Conservation (phyloP, 768 basidiomycete species). For the Amanita inopinata region DNA sequence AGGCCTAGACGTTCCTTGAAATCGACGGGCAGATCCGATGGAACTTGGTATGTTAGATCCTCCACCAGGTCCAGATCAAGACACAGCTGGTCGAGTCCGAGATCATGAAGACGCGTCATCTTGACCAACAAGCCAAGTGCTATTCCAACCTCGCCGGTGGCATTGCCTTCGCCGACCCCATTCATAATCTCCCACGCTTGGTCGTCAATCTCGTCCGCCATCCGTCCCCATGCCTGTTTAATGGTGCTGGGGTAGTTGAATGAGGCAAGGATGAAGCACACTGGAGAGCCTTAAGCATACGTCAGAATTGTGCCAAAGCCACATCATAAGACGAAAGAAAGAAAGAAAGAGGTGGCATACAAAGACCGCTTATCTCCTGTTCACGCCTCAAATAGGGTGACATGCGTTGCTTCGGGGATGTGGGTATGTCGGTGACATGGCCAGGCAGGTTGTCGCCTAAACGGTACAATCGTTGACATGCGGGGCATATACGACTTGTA, state of each 20-base stretch:
- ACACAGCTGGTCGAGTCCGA: conserved; percentile 62
- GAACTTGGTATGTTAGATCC: neutral
- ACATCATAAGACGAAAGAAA: too few relatives aligned
- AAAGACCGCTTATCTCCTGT: conserved; percentile 68
- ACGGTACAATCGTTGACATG: conserved; percentile 63
- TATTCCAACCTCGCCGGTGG: conserved; percentile 23
- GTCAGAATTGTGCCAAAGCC: too few relatives aligned
- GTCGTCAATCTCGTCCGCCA: conserved; percentile 61
- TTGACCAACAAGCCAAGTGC: conserved; percentile 55
- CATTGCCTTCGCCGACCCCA: conserved; percentile 25
- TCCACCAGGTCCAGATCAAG: conserved; percentile 20
- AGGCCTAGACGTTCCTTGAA: neutral
- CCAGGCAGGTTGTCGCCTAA: conserved; percentile 58
- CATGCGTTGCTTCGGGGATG: conserved; percentile 9
- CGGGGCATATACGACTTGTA: conserved; percentile 64
- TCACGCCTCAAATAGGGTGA: conserved; percentile 39
- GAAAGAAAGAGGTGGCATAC: conserved; percentile 30
- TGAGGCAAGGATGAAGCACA: conserved; percentile 69
- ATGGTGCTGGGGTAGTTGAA: conserved; percentile 56
- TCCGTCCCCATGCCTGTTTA: conserved; percentile 58
- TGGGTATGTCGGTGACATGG: conserved; percentile 18
- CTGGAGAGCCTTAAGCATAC: conserved; percentile 47
- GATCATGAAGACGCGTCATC: conserved; percentile 68
- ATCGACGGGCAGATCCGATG: neutral
- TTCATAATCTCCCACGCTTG: conserved; percentile 55